Base-by-base conservation (phyloP, 352 stramenopile species). In the Thraustochytrium sp. region DNA sequence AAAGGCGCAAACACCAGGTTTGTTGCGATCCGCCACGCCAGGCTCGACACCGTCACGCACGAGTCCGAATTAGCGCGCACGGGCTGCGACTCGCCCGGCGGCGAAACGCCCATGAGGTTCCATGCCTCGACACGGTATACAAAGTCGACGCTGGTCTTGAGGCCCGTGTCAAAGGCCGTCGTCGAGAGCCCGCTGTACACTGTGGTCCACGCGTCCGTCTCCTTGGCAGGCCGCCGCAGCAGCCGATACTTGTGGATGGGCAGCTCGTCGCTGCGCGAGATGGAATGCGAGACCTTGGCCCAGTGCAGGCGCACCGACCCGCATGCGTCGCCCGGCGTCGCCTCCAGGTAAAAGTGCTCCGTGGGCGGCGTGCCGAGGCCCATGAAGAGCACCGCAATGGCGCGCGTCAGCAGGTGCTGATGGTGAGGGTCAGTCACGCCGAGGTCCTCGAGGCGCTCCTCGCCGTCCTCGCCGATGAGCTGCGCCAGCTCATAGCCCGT, bases 101-200 rank as follows among this genome's bases (percentile, higher is more conserved):
- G 68, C 13, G 68, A 80, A 13, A 80, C 68, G 37, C 68, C 68
- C 5, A 80, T n/a, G 26, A 80, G 68, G 29, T 80, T 80, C 68
- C 68, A 80, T 5, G 68, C 42, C 68, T 80, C 68, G 11, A 80
- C 34, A 23, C 68, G 68, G 26, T 80, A 80, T 9, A 51, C 11
- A 42, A 75, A 80, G 0, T 55, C 13, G 9, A 46, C 18, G 0
- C 44, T 13, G 18, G 68, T 34, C 23, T 65, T 34, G 4, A 80
- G 46, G 49, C 63, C 18, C 44, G 9, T 5, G 68, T 80, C 68
- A 5, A 36, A 42, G 40, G 40, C 23, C n/a, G 44, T n/a, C 13
- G 42, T 64, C 9, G 68, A 80, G 1, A 80, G 31, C 0, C 68
- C 68, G 31, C 51, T 64, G 68, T 80, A 80, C 0, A 80, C 42